Evolutionary conservation across 306 rosid genomes (phyloP).

Genomic region (Oxytropis ochrocephala): DNA sequence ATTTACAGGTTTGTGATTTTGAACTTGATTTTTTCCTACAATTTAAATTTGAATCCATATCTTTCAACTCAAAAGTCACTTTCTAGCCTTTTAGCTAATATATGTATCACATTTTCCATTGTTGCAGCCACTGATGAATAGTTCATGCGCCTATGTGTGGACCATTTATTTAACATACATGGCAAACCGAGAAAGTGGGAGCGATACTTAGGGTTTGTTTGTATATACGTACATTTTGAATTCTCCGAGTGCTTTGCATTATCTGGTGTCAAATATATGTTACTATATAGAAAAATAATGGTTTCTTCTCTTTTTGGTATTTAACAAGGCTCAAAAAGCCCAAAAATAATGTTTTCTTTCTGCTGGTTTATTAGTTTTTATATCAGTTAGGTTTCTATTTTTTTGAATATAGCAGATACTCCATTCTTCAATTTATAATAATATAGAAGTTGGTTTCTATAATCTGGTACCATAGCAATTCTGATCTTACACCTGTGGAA

Average conservation of each 20-base stretch:
- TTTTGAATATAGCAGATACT: too few species aligned
- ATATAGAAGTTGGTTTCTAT: too few species aligned
- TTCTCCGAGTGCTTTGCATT: not conserved
- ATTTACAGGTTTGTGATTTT: slow-evolving; percentile 55
- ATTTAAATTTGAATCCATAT: not conserved
- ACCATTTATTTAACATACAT: slow-evolving; percentile 68
- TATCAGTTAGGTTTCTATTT: too few species aligned
- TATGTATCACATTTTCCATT: not conserved
- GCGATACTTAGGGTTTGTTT: slow-evolving; percentile 10
- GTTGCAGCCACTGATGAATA: slow-evolving; percentile 71
- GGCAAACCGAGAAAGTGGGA: slow-evolving; percentile 50
- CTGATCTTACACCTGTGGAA: too few species aligned
- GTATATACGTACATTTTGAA: not conserved
- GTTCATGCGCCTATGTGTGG: slow-evolving; percentile 65
- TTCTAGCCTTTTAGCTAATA: slow-evolving; percentile 3
- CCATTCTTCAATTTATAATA: too few species aligned
- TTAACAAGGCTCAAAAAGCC: too few species aligned
- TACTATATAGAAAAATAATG: not conserved
- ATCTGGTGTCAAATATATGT: not conserved
- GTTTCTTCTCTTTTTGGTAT: too few species aligned
- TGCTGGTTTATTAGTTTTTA: too few species aligned
- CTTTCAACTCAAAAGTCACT: not conserved
- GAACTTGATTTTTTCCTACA: slow-evolving; percentile 1
- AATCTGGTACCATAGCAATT: too few species aligned
- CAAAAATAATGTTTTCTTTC: too few species aligned